phyloP scores from a whole-genome alignment of 305 asterid species.

The Fraxinus sp. region DNA sequence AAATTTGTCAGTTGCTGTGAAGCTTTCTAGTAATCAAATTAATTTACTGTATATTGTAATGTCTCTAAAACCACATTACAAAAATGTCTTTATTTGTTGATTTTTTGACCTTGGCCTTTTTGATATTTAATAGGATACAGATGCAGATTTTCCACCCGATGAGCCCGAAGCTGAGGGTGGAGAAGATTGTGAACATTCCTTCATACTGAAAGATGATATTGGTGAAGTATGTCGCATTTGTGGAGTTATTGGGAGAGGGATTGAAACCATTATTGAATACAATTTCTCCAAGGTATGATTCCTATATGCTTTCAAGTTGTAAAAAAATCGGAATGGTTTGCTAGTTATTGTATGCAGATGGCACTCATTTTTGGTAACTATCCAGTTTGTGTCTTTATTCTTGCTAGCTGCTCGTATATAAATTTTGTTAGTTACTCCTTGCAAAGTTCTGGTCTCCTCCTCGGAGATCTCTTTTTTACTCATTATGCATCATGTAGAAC shows the following conservation, averaged over 20 bases:
- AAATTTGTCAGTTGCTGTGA: background rate
- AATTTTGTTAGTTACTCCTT: background rate
- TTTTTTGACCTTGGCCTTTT: slow-evolving; percentile 13
- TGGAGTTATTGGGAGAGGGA: slow-evolving; percentile 80
- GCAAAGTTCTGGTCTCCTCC: slow-evolving; percentile 3
- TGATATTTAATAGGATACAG: slow-evolving; percentile 47
- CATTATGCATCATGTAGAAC: background rate
- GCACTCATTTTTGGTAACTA: background rate
- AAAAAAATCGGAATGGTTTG: background rate
- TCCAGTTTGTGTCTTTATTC: background rate
- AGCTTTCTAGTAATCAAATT: background rate
- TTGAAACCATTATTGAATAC: slow-evolving; percentile 82
- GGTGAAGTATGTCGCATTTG: slow-evolving; percentile 97
- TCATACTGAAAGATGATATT: slow-evolving; percentile 81
- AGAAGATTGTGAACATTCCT: slow-evolving; percentile 83
- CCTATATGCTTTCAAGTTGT: background rate
- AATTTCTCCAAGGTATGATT: slow-evolving; percentile 75
- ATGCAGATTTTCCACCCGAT: slow-evolving; percentile 41
- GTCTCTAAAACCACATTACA: background rate
- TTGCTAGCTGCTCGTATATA: background rate
- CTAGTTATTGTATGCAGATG: background rate
- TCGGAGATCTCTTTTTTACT: slow-evolving; percentile 2
- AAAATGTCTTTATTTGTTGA: slow-evolving; percentile 7
- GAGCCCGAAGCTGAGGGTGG: slow-evolving; percentile 45
- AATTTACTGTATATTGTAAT: background rate